phyloP scores from a whole-genome alignment of 1,139 yeast genomes.

The Taphrina sp. region DNA sequence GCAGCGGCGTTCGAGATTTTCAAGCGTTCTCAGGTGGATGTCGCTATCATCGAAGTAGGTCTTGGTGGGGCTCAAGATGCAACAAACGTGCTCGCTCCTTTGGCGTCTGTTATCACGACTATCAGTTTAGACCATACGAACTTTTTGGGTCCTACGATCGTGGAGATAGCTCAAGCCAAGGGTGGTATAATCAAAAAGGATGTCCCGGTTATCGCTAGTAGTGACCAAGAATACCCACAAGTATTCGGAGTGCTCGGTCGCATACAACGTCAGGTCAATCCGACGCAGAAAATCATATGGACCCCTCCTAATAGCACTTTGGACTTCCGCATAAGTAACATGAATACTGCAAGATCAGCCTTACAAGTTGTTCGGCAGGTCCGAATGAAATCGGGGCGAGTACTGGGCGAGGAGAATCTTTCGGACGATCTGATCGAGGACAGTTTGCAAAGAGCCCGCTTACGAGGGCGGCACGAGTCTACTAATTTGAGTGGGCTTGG shows the following conservation, averaged over 20 bases:
- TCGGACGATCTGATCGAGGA: conserved; percentile 57
- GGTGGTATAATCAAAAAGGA: conserved; percentile 82
- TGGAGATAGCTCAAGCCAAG: conserved; percentile 92
- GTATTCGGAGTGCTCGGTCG: conserved; percentile 48
- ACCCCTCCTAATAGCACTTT: conserved; percentile 13
- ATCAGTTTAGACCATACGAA: conserved; percentile 90
- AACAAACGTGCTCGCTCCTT: conserved; percentile 82
- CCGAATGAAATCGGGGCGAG: conserved; percentile 47
- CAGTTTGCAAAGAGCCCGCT: conserved; percentile 68
- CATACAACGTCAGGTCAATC: conserved; percentile 60
- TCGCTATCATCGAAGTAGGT: conserved; percentile 96
- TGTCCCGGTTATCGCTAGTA: conserved; percentile 64
- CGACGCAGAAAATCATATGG: conserved; percentile 20
- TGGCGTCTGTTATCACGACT: conserved; percentile 80
- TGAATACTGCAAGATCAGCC: conserved; percentile 21
- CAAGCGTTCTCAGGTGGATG: conserved; percentile 76
- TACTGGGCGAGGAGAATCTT: conserved; percentile 41
- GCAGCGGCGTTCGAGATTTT: conserved; percentile 87
- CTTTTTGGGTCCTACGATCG: conserved; percentile 83
- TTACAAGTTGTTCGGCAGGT: conserved; percentile 5
- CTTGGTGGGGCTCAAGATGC: conserved; percentile 97
- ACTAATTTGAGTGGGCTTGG: conserved; percentile 51
- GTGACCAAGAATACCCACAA: conserved; percentile 52
- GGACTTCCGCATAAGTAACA: conserved; percentile 19
- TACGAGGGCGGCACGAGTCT: conserved; percentile 95